Conservation (phyloP, 1,284 basidiomycete genomes). For the Pseudozyma tsukubaensis region DNA sequence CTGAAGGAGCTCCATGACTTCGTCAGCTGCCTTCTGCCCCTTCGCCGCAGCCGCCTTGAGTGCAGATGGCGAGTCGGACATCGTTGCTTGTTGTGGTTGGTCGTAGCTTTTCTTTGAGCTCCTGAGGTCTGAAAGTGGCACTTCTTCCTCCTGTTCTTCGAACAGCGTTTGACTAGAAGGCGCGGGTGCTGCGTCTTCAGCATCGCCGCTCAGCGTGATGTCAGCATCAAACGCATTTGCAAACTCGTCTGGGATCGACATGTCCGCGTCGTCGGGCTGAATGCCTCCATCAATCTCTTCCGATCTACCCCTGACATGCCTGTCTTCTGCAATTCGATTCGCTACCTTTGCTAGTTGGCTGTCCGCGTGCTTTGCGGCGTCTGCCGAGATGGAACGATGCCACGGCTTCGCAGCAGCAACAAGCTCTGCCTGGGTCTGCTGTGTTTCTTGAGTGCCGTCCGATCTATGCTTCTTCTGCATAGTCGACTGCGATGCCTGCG, state of each 20-base stretch:
- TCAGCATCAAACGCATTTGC: constrained; percentile 29
- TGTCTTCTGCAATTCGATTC: neutral
- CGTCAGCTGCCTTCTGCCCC: constrained; percentile 30
- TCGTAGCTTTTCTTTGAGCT: neutral
- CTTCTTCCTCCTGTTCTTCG: constrained; percentile 23
- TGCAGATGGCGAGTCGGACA: neutral
- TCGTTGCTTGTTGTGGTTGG: neutral
- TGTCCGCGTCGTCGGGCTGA: neutral
- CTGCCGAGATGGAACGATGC: constrained; percentile 47
- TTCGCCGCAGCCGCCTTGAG: constrained; percentile 1
- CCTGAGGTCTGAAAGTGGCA: constrained; percentile 11
- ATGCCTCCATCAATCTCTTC: constrained; percentile 13
- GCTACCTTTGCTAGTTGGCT: neutral
- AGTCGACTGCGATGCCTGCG: constrained; percentile 30
- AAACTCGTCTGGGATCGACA: constrained; percentile 5
- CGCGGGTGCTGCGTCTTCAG: constrained; percentile 11
- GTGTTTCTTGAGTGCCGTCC: neutral
- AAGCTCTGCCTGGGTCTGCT: constrained; percentile 25
- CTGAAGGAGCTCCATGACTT: constrained; percentile 42
- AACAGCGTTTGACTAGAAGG: constrained; percentile 44
- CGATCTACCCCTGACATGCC: constrained; percentile 14
- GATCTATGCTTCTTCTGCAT: constrained; percentile 6
- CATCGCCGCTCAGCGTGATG: constrained; percentile 30
- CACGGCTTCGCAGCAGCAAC: constrained; percentile 44
- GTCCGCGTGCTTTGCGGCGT: constrained; percentile 15